Evolutionary conservation across 139 green algal genomes (phyloP), one percentile per base, ranked within the genome.

Genomic region (Haematococcus sp.): DNA sequence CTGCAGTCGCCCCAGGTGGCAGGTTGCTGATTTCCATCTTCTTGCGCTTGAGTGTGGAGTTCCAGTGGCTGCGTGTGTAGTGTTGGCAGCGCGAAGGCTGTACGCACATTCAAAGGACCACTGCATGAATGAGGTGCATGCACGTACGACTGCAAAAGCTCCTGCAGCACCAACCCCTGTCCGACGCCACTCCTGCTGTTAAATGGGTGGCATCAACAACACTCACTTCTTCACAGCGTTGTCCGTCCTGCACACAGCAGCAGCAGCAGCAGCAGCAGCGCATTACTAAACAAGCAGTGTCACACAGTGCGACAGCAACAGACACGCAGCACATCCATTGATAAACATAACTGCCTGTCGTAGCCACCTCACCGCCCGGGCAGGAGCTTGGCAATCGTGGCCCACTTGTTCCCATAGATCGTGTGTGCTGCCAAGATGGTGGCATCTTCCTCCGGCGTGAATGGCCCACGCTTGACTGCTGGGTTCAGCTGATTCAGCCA

Each of bases 401-500:
- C 71, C 85, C 85, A 91, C 33, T 71, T 74, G 63, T 85, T 85
- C 30, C 79, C 79, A 28, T 74, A 59, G 2, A 61, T 19, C 5
- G 20, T 56, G 28, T 80, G 68, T 3, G 65, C 63, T 17, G 60
- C 54, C 23, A 79, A 32, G 19, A 65, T 67, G 33, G 20, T 35
- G 22, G 19, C 23, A 43, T 77, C 70, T 63, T 77, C 76, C 32
- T 82, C 70, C 46, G 70, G 52, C 23, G 70, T 82, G 52, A 82
- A 82, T 11, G 59, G 31, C 11, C 69, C 68, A 2, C 56, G 73
- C 52, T 86, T 84, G 72, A 95, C 89, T 46, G 77, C 69, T 0
- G 88, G 88, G 70, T 89, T 81, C 20, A 94, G 76, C 72, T 94
- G 89, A 75, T 94, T 94, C 74, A 91, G 84, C 89, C 89, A 94